Base-by-base conservation (phyloP, 2,329 filamentous ascomycete genomes). In the Verticillium isaacii region DNA sequence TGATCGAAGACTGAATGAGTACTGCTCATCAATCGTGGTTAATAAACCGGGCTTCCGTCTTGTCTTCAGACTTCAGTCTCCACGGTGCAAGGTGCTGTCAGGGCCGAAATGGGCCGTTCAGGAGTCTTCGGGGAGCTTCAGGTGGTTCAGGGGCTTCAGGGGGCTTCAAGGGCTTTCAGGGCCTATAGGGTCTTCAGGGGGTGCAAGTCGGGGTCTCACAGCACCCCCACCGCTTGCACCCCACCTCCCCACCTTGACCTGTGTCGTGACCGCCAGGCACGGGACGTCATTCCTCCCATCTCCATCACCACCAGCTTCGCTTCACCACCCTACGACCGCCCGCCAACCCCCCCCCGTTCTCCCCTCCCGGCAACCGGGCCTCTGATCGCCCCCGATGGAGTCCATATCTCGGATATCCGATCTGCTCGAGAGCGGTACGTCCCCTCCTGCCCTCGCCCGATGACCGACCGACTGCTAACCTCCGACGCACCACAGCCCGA, bases 351-450 rank as follows among this genome's bases (percentile, higher is more conserved):
- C 55, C 25, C 25, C 2, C 25, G 1, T 2, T 23, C 25, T 25
- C 25, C 25, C 25, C 25, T 25, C 25, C 15, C 34, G n/a, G 19
- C n/a, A 52, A 52, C 39, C 29, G 5, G 29, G 57, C 56, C 41
- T 56, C 34, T 9, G 25, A 50, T 39, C 37, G 57, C 59, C 55
- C 62, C 59, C 32, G 39, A 99, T 99, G 95, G 95, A 99, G 85
- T 96, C 94, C 25, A 93, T 98, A 73, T 93, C 94, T 66, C 87
- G 91, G 72, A 96, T 99, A 77, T 96, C 93, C 69, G 92, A 88
- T 74, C 86, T 98, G 78, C 89, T 99, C 76, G 95, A 98, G 82
- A 95, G 91, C 78, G 93, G 94, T 96, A 83, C 71, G 85, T 69
- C 14, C 14, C 32, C 32, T 57, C 32, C 36, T 41, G 23, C 59